phyloP scores from a whole-genome alignment of 345 rosid genomes.

The Syzygium aqueum region DNA sequence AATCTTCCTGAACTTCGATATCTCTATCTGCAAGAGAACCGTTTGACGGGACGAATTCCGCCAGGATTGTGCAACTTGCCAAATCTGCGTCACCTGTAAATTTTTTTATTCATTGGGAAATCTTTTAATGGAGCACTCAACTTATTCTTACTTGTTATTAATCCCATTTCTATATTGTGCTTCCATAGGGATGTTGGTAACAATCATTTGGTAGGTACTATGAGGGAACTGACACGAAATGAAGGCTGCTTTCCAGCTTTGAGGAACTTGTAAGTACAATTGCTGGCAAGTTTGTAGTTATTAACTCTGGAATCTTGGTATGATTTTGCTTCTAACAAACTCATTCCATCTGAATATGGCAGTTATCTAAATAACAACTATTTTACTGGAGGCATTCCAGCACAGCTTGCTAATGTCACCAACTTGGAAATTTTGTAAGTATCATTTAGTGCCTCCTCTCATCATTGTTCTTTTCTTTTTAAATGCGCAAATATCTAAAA shows the following conservation, averaged over 20 bases:
- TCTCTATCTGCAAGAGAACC: conserved; percentile 88
- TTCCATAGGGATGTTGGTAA: conserved; percentile 75
- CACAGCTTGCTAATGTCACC: conserved; percentile 82
- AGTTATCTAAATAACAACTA: conserved; percentile 88
- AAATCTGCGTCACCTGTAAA: conserved; percentile 28
- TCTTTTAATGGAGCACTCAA: neutral
- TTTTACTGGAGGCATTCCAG: conserved; percentile 89
- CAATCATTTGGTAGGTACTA: conserved; percentile 91
- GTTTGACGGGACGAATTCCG: conserved; percentile 78
- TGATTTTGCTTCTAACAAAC: neutral
- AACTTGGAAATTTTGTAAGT: conserved; percentile 90
- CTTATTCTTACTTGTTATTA: neutral
- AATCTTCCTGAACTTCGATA: conserved; percentile 84
- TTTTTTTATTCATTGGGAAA: neutral
- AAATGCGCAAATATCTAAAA: neutral
- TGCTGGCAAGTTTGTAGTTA: neutral
- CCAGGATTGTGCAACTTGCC: conserved; percentile 69
- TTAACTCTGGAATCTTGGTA: neutral
- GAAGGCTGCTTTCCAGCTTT: conserved; percentile 86
- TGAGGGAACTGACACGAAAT: conserved; percentile 79
- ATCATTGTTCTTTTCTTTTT: neutral
- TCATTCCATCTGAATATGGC: conserved; percentile 3
- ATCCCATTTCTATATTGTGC: neutral
- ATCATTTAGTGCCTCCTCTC: neutral
- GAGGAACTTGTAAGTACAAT: conserved; percentile 67